A percentile compares a stretch with the other conserved stretches of the same genome.
phyloP scores from a whole-genome alignment of 2,329 filamentous ascomycete genomes.

The Paradendryphiella salina region DNA sequence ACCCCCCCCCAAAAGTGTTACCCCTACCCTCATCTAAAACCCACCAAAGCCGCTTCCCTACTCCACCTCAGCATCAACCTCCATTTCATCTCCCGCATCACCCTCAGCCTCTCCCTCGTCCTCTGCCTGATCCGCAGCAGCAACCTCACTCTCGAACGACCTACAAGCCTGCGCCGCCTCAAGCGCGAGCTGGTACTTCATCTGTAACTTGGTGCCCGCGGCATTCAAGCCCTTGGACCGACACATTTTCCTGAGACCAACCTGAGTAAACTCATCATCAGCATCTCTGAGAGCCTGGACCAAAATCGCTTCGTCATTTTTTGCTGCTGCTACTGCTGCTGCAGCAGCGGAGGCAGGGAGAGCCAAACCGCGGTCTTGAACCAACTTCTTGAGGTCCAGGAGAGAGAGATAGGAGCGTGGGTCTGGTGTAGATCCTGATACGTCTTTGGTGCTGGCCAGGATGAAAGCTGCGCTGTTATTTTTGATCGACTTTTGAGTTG shows the following conservation, averaged over 20 bases:
- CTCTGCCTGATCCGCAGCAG: constrained; percentile 2
- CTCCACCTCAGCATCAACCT: neutral
- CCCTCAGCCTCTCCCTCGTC: constrained; percentile 2
- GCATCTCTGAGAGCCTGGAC: constrained; percentile 28
- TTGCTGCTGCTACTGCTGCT: too few species aligned
- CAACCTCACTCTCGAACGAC: constrained; percentile 21
- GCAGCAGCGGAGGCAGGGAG: neutral
- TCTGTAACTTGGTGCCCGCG: constrained; percentile 27
- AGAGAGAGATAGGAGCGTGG: constrained; percentile 31
- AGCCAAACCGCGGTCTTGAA: constrained; percentile 23
- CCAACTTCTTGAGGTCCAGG: constrained; percentile 28
- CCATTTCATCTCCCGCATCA: too few species aligned
- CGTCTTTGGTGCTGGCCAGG: constrained; percentile 10
- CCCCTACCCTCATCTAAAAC: too few species aligned
- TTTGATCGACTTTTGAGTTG: neutral
- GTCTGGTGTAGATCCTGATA: constrained; percentile 22
- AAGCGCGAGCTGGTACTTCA: constrained; percentile 35
- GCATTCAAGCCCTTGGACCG: constrained; percentile 26
- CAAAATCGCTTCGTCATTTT: constrained; percentile 22
- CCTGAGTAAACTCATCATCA: constrained; percentile 25
- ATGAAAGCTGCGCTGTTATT: neutral
- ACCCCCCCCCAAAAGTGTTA: too few species aligned
- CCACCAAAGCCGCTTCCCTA: neutral
- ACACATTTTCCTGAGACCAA: constrained; percentile 31
- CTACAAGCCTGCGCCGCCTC: constrained; percentile 23